Evolutionary conservation across 1,284 basidiomycete genomes (phyloP).

Genomic region (Sanghuangporus weigelae): DNA sequence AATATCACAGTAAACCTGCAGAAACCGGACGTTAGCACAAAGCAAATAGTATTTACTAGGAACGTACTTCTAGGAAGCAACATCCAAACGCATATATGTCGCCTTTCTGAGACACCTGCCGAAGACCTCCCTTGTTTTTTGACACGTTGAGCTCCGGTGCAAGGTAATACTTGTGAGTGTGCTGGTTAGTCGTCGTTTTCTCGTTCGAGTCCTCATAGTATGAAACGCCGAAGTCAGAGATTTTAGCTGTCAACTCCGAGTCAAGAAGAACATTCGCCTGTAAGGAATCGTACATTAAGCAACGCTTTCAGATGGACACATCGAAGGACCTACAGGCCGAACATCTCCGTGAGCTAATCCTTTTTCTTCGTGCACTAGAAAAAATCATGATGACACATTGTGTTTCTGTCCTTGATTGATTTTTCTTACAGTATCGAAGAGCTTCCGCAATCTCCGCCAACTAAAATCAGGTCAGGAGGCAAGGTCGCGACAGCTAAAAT

Average conservation of each 20-base stretch:
- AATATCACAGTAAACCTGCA: no score
- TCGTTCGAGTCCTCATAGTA: neutral
- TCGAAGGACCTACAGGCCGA: neutral
- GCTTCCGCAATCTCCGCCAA: neutral
- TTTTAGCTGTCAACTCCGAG: neutral
- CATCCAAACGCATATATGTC: slow-evolving; percentile 13
- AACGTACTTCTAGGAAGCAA: slow-evolving; percentile 1
- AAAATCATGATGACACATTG: neutral
- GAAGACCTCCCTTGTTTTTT: neutral
- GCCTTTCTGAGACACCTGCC: neutral
- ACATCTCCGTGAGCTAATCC: slow-evolving; percentile 5
- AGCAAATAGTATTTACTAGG: no score
- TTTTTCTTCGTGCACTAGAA: neutral
- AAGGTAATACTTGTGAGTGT: neutral
- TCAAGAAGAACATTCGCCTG: slow-evolving; percentile 7
- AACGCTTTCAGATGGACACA: no score
- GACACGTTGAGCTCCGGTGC: neutral
- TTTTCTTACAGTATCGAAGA: neutral
- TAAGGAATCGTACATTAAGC: neutral
- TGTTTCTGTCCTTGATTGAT: neutral
- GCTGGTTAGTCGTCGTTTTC: neutral
- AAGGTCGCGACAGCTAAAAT: neutral
- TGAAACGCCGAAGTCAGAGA: slow-evolving; percentile 10
- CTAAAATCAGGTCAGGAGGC: neutral
- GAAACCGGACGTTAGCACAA: no score